phyloP scores from a whole-genome alignment of 2,329 filamentous ascomycete species.

The Niveomyces coronatus region DNA sequence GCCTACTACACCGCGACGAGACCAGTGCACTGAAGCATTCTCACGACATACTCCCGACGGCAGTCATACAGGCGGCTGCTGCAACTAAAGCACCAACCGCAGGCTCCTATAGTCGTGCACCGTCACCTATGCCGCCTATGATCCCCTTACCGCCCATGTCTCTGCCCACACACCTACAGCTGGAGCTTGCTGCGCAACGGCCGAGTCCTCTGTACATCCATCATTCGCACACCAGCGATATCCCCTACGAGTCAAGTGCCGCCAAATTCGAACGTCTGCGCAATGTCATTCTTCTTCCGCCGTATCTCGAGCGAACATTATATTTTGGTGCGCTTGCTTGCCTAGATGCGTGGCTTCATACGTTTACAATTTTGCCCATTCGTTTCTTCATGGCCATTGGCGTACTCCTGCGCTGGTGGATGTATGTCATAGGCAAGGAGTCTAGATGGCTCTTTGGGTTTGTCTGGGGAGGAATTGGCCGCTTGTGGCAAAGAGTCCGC shows the following conservation, averaged over 20 bases:
- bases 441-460: slow-evolving; percentile 60
- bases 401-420: slow-evolving; percentile 72
- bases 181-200: slow-evolving; percentile 51
- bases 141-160: slow-evolving; percentile 59
- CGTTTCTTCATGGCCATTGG: slow-evolving; percentile 73
- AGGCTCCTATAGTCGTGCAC: slow-evolving; percentile 21
- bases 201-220: slow-evolving; percentile 58
- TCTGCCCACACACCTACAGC: slow-evolving; percentile 52
- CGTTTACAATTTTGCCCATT: slow-evolving; percentile 87
- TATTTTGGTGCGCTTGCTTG: slow-evolving; percentile 85
- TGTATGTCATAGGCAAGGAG: slow-evolving; percentile 60
- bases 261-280: slow-evolving; percentile 85
- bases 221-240: slow-evolving; percentile 43
- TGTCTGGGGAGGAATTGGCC: slow-evolving; percentile 67
- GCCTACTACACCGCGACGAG: slow-evolving; percentile 29
- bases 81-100: slow-evolving; percentile 16
- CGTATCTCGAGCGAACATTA: slow-evolving; percentile 72
- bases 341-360: slow-evolving; percentile 92
- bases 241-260: slow-evolving; percentile 82
- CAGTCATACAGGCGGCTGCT: slow-evolving; percentile 16
- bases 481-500: slow-evolving; percentile 62
- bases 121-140: slow-evolving; percentile 40
- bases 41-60: slow-evolving; percentile 12
- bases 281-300: slow-evolving; percentile 77
- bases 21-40: slow-evolving; percentile 7